Evolutionary conservation across 139 green algal genomes (phyloP).

Genomic region (Penium margaritaceum): DNA sequence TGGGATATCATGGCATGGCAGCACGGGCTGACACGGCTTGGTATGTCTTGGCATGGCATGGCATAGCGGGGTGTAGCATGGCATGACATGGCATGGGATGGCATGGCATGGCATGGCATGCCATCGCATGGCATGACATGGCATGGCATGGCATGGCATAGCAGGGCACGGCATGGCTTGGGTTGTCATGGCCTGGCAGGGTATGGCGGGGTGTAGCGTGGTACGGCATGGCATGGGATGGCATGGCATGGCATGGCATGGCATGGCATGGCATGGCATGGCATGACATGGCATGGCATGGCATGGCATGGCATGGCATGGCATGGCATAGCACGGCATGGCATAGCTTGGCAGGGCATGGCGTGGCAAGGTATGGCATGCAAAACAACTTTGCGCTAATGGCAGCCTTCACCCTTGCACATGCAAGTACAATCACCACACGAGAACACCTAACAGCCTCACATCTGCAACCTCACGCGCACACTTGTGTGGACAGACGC

Average conservation of each 20-base stretch:
- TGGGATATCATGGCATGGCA: not conserved
- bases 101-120: constrained; percentile 11
- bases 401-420: no score
- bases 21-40: not conserved
- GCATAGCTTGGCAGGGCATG: not conserved
- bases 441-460: no score
- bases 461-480: no score
- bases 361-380: constrained; percentile 10
- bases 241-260: constrained; percentile 16
- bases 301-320: not conserved
- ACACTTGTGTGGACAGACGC: no score
- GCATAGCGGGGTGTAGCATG: not conserved
- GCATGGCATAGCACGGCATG: constrained; percentile 1
- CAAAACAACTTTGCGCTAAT: no score
- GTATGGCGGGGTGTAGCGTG: not conserved
- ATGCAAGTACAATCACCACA: no score
- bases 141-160: constrained; percentile 1
- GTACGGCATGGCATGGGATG: constrained; percentile 2
- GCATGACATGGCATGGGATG: constrained; percentile 1
- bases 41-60: not conserved
- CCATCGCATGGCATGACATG: constrained; percentile 11
- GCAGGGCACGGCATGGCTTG: not conserved
- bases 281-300: constrained; percentile 17
- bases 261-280: constrained; percentile 19
- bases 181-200: not conserved